Evolutionary conservation across 2,329 filamentous ascomycete genomes (phyloP).

Genomic region (Diaporthe helianthi): DNA sequence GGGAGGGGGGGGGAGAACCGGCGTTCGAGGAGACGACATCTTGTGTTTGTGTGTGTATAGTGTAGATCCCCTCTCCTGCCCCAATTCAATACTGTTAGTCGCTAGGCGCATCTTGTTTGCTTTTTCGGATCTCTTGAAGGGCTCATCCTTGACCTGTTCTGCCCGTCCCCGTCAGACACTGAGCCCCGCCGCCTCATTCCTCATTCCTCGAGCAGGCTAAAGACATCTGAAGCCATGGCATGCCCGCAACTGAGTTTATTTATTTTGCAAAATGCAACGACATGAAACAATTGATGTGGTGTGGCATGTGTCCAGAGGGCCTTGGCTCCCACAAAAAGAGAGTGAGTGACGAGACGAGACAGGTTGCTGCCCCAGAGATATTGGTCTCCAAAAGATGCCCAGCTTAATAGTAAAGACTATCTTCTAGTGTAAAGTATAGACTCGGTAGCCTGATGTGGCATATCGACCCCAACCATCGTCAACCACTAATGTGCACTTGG

Average conservation of each 20-base stretch:
- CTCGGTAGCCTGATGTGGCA: not conserved
- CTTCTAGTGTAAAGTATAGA: too few relatives aligned
- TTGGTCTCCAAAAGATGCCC: not conserved
- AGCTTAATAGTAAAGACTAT: not conserved
- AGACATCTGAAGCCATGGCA: not conserved
- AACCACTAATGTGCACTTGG: not conserved
- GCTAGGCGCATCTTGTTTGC: constrained; percentile 1
- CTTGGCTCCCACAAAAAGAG: not conserved
- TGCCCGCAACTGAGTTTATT: not conserved
- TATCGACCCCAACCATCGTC: not conserved
- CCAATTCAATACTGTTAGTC: not conserved
- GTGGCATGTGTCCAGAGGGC: not conserved
- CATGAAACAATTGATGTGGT: constrained; percentile 10
- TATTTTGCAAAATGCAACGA: constrained; percentile 1
- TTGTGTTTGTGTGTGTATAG: not conserved
- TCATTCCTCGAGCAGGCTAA: not conserved
- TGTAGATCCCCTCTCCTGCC: not conserved
- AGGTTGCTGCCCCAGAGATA: not conserved
- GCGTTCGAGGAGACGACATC: not conserved
- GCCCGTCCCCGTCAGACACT: not conserved
- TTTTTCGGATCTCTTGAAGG: constrained; percentile 4
- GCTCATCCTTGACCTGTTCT: constrained; percentile 2
- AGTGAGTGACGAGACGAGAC: not conserved
- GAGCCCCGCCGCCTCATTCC: constrained; percentile 15
- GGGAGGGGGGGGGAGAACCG: not conserved